Evolutionary conservation across 1,139 yeast species (phyloP).

Genomic region (Pichia sp.): DNA sequence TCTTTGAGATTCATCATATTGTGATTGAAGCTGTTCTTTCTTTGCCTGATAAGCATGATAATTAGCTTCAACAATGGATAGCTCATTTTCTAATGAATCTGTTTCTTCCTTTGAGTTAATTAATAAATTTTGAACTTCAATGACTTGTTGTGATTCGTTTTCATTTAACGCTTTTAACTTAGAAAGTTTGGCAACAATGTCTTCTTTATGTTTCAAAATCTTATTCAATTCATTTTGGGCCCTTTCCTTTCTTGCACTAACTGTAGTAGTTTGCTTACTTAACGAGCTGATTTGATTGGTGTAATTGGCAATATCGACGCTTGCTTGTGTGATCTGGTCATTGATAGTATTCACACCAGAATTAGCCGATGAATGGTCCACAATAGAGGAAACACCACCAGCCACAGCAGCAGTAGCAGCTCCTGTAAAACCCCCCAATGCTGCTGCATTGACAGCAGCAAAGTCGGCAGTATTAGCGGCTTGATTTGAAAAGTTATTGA

Average conservation of each 20-base stretch:
- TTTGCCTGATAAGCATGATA: conserved; percentile 65
- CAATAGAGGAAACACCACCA: conserved; percentile 10
- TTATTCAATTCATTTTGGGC: conserved; percentile 71
- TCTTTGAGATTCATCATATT: conserved; percentile 58
- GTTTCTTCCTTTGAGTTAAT: conserved; percentile 57
- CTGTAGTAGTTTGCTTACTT: conserved; percentile 61
- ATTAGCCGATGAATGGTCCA: conserved; percentile 15
- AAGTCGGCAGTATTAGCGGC: conserved; percentile 8
- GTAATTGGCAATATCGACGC: conserved; percentile 79
- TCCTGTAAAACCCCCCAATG: conserved; percentile 8
- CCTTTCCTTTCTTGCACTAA: conserved; percentile 61
- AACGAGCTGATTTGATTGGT: conserved; percentile 80
- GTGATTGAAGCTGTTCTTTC: conserved; percentile 51
- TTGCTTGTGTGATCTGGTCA: conserved; percentile 65
- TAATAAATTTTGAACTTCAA: conserved; percentile 57
- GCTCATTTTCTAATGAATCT: conserved; percentile 64
- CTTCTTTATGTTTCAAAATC: conserved; percentile 56
- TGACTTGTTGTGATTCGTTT: conserved; percentile 67
- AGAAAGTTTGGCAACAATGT: conserved; percentile 62
- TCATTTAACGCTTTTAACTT: conserved; percentile 67
- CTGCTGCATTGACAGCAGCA: neutral
- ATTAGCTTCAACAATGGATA: conserved; percentile 75
- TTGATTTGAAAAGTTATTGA: conserved; percentile 11
- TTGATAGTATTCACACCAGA: conserved; percentile 32
- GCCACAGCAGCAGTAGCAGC: conserved; percentile 6